A percentile compares a stretch with the other conserved stretches of the same genome.
Conservation (phyloP, 2,329 filamentous ascomycete species). For the Aspergillus brasiliensis region DNA sequence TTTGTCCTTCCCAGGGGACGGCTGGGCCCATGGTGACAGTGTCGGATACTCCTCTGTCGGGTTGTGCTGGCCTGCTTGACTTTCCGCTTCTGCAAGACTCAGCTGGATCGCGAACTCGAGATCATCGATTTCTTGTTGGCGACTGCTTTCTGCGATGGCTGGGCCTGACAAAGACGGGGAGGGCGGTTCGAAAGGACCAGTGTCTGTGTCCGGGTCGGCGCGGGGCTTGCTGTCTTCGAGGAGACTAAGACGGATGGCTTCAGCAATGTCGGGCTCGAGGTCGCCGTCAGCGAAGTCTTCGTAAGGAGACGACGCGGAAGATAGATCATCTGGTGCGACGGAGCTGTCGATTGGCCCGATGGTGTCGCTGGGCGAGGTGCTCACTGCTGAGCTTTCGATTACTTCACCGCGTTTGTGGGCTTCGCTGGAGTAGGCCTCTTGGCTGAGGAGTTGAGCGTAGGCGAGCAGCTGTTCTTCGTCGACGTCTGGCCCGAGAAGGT, state of each 20-base stretch:
- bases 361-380: conserved; percentile 42
- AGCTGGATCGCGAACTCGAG: conserved; percentile 64
- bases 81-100: conserved; percentile 63
- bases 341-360: conserved; percentile 35
- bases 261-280: conserved; percentile 61
- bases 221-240: conserved; percentile 37
- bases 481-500: conserved; percentile 61
- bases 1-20: conserved; percentile 32
- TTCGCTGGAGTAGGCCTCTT: conserved; percentile 59
- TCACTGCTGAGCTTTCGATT: conserved; percentile 41
- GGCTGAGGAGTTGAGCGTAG: conserved; percentile 64
- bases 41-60: conserved; percentile 20
- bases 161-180: conserved; percentile 5
- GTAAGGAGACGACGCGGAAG: conserved; percentile 40
- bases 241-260: conserved; percentile 61
- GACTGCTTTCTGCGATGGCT: conserved; percentile 36
- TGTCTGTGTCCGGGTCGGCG: conserved; percentile 31
- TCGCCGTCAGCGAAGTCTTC: conserved; percentile 50
- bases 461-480: conserved; percentile 65
- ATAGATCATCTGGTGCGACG: conserved; percentile 31
- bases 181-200: conserved; percentile 37
- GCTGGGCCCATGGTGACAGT: conserved; percentile 24
- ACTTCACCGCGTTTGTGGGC: conserved; percentile 49
- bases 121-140: conserved; percentile 56
- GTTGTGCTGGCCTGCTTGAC: conserved; percentile 49